Base-by-base conservation (phyloP, 208 protist species). In the Crithidia acanthocephali region DNA sequence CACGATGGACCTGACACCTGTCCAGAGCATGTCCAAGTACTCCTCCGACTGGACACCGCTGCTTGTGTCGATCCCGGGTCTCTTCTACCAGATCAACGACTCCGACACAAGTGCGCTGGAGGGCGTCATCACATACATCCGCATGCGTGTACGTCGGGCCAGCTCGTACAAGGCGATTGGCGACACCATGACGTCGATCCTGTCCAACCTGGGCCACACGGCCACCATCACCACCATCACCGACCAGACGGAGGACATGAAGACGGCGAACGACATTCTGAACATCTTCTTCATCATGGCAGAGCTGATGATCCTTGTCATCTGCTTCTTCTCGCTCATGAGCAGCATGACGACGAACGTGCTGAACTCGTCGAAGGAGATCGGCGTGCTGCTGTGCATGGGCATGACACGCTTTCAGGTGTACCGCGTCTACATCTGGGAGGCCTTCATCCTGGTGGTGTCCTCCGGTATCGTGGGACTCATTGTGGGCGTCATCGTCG, bases 261-360 rank as follows among this genome's bases (percentile, higher is more conserved):
- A 22, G 30, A 76, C 72, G 13, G 97, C 95, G 11, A 33, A 70
- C 11, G 33, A 33, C 11, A 88, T 98, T 1, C 74, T 99, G 32
- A 83, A 91, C 55, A 73, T 90, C n/a, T 98, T 99, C 72, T 98
- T 99, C 64, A 79, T 87, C 20, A 81, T 96, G 56, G 88, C 87
- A 1, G 93, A 95, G 27, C 48, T 97, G 3, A 87, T 98, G 60
- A 90, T 97, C 15, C 83, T 99, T 44, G 16, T 91, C 13, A 91
- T 99, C 0, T 98, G 94, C 69, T 98, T 98, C 84, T 99, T 99
- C 68, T 92, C 90, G 0, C 78, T 99, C 22, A 87, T 96, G 65
- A 90, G 95, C 44, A 96, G 78, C 44, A 97, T 98, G 88, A 94
- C 83, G n/a, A 81, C 89, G 11, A 98, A 98, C 80, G 90, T 98